Percentiles rank a stretch among this genome's conserved stretches.
Evolutionary conservation across 352 stramenopile species (phyloP).

Genomic region (Thalassiosira livingstoniorum): DNA sequence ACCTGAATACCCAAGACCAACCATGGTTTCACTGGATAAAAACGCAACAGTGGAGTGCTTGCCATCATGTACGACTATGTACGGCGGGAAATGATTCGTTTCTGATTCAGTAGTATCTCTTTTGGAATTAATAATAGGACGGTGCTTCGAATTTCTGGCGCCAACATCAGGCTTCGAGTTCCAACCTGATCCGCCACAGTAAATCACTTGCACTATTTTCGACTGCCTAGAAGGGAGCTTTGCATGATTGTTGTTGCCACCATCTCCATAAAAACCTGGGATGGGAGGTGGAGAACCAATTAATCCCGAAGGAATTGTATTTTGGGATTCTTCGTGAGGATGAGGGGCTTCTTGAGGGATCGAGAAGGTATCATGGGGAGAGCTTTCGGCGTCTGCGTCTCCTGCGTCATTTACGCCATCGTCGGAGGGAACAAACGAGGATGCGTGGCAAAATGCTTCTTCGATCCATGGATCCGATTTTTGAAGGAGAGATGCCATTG

Average conservation of each 20-base stretch:
- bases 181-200: constrained; percentile 20
- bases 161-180: too few relatives aligned
- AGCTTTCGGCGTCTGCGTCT: neutral
- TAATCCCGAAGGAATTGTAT: constrained; percentile 34
- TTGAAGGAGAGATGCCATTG: constrained; percentile 36
- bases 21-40: constrained; percentile 19
- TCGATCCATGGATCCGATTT: constrained; percentile 53
- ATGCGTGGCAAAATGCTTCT: constrained; percentile 38
- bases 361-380: neutral
- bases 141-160: too few relatives aligned
- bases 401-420: neutral
- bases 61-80: constrained; percentile 48
- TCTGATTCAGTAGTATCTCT: constrained; percentile 5
- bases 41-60: constrained; percentile 45
- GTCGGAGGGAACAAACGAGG: neutral
- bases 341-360: neutral
- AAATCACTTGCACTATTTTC: constrained; percentile 51
- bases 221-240: constrained; percentile 22
- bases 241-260: neutral
- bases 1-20: neutral
- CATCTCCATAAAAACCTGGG: too few relatives aligned
- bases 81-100: constrained; percentile 21
- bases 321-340: constrained; percentile 26
- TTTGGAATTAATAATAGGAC: too few relatives aligned
- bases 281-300: constrained; percentile 14